These are phyloP conservation scores for Coemansia sp. DNA, from an alignment of 192 early-diverging fungal species.

Conservation along the genomic window DNA sequence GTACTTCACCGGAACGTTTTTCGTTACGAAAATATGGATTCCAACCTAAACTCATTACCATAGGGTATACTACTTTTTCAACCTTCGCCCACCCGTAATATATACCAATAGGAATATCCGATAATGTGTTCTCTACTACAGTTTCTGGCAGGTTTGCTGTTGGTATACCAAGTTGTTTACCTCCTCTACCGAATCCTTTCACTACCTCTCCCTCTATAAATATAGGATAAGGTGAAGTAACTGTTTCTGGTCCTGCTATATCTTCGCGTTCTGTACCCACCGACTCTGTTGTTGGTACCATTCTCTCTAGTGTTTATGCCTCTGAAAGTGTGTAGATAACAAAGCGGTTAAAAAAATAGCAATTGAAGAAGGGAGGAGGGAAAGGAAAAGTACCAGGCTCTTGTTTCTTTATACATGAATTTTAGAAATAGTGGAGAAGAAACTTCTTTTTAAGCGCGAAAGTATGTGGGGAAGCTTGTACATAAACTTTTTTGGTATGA, in stretches of 20 bases:
- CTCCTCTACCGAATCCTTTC: slow-evolving; percentile 91
- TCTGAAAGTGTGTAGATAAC: background rate
- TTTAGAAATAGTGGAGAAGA: too few species aligned
- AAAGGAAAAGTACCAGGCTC: too few species aligned
- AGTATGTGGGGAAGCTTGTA: too few species aligned
- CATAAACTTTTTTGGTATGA: too few species aligned
- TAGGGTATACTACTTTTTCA: slow-evolving; percentile 68
- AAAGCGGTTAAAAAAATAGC: too few species aligned
- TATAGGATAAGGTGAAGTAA: slow-evolving; percentile 69
- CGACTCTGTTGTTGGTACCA: background rate
- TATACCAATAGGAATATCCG: slow-evolving; percentile 77
- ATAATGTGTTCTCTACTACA: slow-evolving; percentile 64
- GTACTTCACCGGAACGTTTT: slow-evolving; percentile 94
- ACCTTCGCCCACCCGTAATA: slow-evolving; percentile 95
- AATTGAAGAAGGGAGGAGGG: too few species aligned
- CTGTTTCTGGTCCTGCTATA: slow-evolving; percentile 62
- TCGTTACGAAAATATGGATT: slow-evolving; percentile 99
- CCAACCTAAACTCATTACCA: slow-evolving; percentile 99
- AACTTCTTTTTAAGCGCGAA: too few species aligned
- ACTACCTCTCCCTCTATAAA: slow-evolving; percentile 77
- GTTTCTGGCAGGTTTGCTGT: slow-evolving; percentile 92
- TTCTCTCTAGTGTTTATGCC: too few species aligned
- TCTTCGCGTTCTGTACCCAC: background rate
- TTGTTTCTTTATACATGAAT: too few species aligned
- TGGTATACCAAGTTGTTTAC: slow-evolving; percentile 95